These are phyloP conservation scores for Chlamydomonas asymmetrica DNA, from an alignment of 139 green algal genomes.

Conservation along the genomic window DNA sequence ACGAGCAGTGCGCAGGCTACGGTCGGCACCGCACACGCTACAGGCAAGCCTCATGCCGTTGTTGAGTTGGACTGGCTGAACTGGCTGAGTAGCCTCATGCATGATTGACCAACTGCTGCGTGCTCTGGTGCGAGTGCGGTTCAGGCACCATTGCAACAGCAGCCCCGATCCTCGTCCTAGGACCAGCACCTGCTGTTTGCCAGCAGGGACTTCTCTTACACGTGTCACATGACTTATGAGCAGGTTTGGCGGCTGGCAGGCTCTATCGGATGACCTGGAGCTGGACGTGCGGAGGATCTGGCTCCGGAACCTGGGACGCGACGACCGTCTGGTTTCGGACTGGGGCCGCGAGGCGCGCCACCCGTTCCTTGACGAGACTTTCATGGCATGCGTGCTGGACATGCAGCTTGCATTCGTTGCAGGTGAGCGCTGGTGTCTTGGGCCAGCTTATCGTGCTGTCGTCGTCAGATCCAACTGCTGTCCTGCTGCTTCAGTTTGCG, in stretches of 20 bases:
- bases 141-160: no score
- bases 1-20: slow-evolving; percentile 94
- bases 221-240: no score
- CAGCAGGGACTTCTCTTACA: background rate
- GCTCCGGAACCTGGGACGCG: slow-evolving; percentile 89
- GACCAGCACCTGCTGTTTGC: no score
- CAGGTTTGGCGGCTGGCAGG: slow-evolving; percentile 51
- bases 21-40: slow-evolving; percentile 87
- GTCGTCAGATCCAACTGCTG: no score
- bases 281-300: slow-evolving; percentile 87
- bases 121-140: background rate
- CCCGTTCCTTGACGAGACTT: slow-evolving; percentile 89
- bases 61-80: no score
- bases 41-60: slow-evolving; percentile 10
- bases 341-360: slow-evolving; percentile 78
- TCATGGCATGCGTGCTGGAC: slow-evolving; percentile 64
- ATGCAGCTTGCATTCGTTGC: slow-evolving; percentile 44
- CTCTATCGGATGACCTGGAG: slow-evolving; percentile 69
- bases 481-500: no score
- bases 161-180: background rate
- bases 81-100: no score
- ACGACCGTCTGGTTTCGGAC: slow-evolving; percentile 89
- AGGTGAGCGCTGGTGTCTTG: slow-evolving; percentile 3
- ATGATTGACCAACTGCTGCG: slow-evolving; percentile 9
- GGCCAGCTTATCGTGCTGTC: no score